These are phyloP conservation scores for Cymbomonas tetramitiformis DNA, from an alignment of 139 green algal genomes.

Conservation along the genomic window DNA sequence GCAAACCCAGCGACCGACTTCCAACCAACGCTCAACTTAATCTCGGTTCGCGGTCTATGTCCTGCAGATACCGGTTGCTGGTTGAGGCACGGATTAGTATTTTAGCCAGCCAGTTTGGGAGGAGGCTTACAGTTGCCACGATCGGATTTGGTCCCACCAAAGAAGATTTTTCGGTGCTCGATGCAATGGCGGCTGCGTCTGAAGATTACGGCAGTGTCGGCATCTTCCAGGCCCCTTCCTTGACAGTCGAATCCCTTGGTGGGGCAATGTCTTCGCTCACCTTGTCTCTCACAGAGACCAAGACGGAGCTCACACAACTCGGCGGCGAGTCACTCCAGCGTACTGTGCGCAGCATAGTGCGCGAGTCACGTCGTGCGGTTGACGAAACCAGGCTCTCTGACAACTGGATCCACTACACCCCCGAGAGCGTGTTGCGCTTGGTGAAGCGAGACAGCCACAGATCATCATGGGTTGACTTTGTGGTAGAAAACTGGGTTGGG, in stretches of 20 bases:
- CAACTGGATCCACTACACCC: too few species aligned
- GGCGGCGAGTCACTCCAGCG: not conserved
- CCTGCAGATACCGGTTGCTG: too few species aligned
- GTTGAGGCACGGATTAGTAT: not conserved
- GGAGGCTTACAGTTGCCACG: not conserved
- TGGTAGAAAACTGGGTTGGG: too few species aligned
- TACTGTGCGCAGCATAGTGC: not conserved
- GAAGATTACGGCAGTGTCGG: not conserved
- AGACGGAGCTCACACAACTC: constrained; percentile 3
- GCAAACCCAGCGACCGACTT: constrained; percentile 30
- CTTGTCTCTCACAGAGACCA: not conserved
- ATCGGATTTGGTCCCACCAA: constrained; percentile 23
- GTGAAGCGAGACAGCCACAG: too few species aligned
- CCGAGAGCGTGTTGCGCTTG: too few species aligned
- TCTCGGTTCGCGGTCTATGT: too few species aligned
- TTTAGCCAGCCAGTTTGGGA: not conserved
- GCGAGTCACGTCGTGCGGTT: too few species aligned
- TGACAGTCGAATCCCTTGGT: not conserved
- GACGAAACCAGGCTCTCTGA: too few species aligned
- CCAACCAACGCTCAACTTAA: too few species aligned
- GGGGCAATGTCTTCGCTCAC: not conserved
- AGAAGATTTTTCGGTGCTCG: constrained; percentile 22
- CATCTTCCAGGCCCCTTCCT: not conserved
- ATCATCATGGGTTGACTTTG: too few species aligned
- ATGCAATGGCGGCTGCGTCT: constrained; percentile 17